A percentile compares a stretch with the other conserved stretches of the same genome.
These are phyloP conservation scores for Juglanconis juglandina DNA, from an alignment of 2,329 filamentous ascomycete species.

Conservation along the genomic window DNA sequence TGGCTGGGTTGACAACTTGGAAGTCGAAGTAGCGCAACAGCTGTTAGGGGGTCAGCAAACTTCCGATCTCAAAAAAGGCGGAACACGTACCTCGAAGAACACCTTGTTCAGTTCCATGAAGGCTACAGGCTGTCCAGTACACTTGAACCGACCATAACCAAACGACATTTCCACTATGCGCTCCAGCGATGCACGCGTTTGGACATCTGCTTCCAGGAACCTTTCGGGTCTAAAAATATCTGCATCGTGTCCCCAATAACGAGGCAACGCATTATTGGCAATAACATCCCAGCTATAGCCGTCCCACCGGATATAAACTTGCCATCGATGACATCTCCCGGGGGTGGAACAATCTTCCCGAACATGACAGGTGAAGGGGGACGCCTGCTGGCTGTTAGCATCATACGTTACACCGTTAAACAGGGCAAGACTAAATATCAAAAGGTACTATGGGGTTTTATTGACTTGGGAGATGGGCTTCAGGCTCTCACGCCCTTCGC, in stretches of 20 bases:
- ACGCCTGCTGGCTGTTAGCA: neutral
- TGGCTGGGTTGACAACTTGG: slow-evolving; percentile 4
- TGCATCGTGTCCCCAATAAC: slow-evolving; percentile 45
- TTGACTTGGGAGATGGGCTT: no score
- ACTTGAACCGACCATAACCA: slow-evolving; percentile 36
- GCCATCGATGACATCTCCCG: slow-evolving; percentile 28
- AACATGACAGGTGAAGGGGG: neutral
- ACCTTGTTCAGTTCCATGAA: slow-evolving; percentile 42
- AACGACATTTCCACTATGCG: slow-evolving; percentile 36
- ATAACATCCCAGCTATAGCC: slow-evolving; percentile 19
- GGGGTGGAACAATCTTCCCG: slow-evolving; percentile 25
- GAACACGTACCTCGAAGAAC: slow-evolving; percentile 33
- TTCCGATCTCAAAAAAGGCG: neutral
- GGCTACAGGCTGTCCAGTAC: slow-evolving; percentile 41
- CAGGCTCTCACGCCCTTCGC: no score
- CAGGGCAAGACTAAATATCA: neutral
- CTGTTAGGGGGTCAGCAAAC: neutral
- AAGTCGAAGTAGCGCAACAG: slow-evolving; percentile 16
- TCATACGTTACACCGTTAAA: neutral
- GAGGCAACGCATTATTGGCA: slow-evolving; percentile 12
- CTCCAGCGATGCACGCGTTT: slow-evolving; percentile 29
- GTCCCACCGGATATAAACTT: slow-evolving; percentile 29
- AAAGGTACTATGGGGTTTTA: no score
- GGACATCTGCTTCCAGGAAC: slow-evolving; percentile 47
- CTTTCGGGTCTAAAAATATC: slow-evolving; percentile 59